Conservation (phyloP, 345 rosid genomes). For the Excoecaria agallocha region DNA sequence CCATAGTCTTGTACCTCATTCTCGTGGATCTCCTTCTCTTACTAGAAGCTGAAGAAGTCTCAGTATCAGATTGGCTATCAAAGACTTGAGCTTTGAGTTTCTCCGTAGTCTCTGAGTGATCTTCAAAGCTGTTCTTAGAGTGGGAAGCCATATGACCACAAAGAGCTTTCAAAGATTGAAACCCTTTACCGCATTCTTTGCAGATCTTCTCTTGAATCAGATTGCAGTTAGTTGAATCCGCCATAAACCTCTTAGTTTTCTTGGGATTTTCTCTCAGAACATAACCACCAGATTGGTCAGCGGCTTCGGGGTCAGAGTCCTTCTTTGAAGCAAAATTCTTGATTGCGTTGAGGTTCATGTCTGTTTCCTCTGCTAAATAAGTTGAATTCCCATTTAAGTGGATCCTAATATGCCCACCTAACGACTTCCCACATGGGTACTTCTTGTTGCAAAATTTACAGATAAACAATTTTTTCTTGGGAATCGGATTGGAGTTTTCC, state of each 20-base stretch:
- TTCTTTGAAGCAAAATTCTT: slow-evolving; percentile 22
- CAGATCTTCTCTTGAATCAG: slow-evolving; percentile 44
- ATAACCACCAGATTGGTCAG: slow-evolving; percentile 50
- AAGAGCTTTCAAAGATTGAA: slow-evolving; percentile 75
- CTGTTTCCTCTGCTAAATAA: slow-evolving; percentile 37
- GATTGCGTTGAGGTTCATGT: slow-evolving; percentile 33
- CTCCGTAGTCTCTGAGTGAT: slow-evolving; percentile 27
- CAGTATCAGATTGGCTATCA: slow-evolving; percentile 74
- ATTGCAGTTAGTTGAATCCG: slow-evolving; percentile 40
- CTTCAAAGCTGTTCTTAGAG: slow-evolving; percentile 44
- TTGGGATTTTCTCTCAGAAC: slow-evolving; percentile 69
- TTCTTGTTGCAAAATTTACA: slow-evolving; percentile 78
- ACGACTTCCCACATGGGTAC: slow-evolving; percentile 76
- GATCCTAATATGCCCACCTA: slow-evolving; percentile 89
- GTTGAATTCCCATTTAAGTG: slow-evolving; percentile 48
- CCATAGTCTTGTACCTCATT: slow-evolving; percentile 40
- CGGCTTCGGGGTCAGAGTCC: slow-evolving; percentile 39
- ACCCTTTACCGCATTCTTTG: slow-evolving; percentile 86
- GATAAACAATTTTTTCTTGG: slow-evolving; percentile 49
- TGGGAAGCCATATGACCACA: slow-evolving; percentile 95
- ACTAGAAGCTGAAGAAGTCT: slow-evolving; percentile 51
- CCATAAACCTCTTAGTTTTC: slow-evolving; percentile 48
- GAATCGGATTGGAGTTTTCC: slow-evolving; percentile 42
- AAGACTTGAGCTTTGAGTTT: slow-evolving; percentile 36
- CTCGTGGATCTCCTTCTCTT: slow-evolving; percentile 63